A percentile compares a stretch with the other conserved stretches of the same genome.
phyloP scores from a whole-genome alignment of 148 eudicot genomes.

The Limonium bicolor region DNA sequence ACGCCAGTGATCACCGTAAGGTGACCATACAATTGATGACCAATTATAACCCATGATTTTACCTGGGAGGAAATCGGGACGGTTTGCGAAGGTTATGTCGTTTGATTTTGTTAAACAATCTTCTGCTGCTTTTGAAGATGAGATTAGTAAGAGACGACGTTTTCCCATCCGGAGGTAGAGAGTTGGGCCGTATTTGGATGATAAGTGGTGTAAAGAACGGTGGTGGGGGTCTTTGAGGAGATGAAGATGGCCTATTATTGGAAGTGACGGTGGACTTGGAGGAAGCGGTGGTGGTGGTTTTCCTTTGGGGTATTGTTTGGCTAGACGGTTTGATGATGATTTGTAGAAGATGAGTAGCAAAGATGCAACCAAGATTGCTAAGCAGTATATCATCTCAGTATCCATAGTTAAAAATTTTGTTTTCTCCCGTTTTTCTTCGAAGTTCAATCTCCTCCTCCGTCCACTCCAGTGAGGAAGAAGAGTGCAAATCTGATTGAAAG shows the following conservation, averaged over 20 bases:
- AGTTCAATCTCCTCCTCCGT: too few species aligned
- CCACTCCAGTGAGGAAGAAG: too few species aligned
- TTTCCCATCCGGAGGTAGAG: slow-evolving; percentile 11
- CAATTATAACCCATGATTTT: slow-evolving; percentile 8
- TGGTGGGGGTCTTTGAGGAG: slow-evolving; percentile 16
- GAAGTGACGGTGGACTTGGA: slow-evolving; percentile 23
- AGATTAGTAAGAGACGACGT: slow-evolving; percentile 4
- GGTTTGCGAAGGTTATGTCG: slow-evolving; percentile 14
- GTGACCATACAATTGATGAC: slow-evolving; percentile 11
- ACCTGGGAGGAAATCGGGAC: slow-evolving; percentile 17
- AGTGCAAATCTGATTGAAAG: too few species aligned
- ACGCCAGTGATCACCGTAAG: slow-evolving; percentile 21
- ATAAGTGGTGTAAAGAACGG: slow-evolving; percentile 6
- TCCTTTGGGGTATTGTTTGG: slow-evolving; percentile 1
- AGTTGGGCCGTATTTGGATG: slow-evolving; percentile 14
- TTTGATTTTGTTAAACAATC: slow-evolving; percentile 14
- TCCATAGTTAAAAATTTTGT: too few species aligned
- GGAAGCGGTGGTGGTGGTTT: too few species aligned
- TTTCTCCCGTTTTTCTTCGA: too few species aligned
- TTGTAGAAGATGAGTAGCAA: not conserved
- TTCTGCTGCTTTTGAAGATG: slow-evolving; percentile 15
- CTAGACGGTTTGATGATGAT: not conserved
- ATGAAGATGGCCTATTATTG: slow-evolving; percentile 23
- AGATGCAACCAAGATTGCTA: not conserved
- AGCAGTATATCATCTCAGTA: not conserved